phyloP scores from a whole-genome alignment of 2,329 filamentous ascomycete species.

The Xylaria sp. region DNA sequence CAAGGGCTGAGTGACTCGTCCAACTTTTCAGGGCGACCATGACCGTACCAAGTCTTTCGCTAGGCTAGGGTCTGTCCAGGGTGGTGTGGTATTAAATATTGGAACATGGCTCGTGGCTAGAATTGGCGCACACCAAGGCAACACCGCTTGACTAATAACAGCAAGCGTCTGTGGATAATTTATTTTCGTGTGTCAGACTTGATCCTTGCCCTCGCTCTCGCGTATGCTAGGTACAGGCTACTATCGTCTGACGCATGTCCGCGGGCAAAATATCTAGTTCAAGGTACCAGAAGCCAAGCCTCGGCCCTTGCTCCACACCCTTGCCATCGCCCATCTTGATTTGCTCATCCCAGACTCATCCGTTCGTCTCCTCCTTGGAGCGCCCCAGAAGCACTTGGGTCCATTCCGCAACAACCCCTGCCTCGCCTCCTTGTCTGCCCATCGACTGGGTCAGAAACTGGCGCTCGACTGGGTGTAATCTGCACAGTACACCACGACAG shows the following conservation, averaged over 20 bases:
- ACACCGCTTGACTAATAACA: conserved; percentile 36
- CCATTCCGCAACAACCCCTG: conserved; percentile 43
- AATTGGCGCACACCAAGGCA: conserved; percentile 42
- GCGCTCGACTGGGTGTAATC: conserved; percentile 1
- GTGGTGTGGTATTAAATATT: conserved; percentile 49
- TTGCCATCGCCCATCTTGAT: conserved; percentile 21
- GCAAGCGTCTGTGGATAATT: conserved; percentile 50
- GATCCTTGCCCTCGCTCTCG: conserved; percentile 61
- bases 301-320: conserved; percentile 33
- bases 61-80: conserved; percentile 35
- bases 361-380: conserved; percentile 36
- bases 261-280: conserved; percentile 51
- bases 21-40: conserved; percentile 28
- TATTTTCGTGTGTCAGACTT: conserved; percentile 63
- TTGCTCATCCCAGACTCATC: conserved; percentile 26
- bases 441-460: conserved; percentile 12
- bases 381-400: conserved; percentile 49
- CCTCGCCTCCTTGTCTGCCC: conserved; percentile 25
- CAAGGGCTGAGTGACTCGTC: conserved; percentile 38
- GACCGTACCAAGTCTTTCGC: conserved; percentile 28
- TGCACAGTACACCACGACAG: conserved; percentile 11
- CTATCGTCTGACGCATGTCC: conserved; percentile 43
- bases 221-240: conserved; percentile 52
- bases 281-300: conserved; percentile 35
- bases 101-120: conserved; percentile 44